Conservation (phyloP, 805 yeast genomes). For the Soucietia sequanensis region DNA sequence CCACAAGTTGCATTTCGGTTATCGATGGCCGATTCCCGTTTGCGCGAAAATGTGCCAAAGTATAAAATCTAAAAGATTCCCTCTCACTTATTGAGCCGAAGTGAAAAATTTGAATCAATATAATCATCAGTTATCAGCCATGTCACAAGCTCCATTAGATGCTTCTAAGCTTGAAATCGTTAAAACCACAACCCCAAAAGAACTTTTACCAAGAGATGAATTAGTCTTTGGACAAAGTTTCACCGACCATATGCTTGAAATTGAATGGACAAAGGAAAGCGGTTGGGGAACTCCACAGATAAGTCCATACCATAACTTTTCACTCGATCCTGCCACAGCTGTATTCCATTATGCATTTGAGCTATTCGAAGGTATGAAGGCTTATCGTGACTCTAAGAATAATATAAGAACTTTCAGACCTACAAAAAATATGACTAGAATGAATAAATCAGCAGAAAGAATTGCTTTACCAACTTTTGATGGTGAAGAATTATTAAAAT, state of each 20-base stretch:
- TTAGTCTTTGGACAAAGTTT: conserved; percentile 51
- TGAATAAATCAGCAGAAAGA: conserved; percentile 86
- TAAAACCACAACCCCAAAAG: conserved; percentile 37
- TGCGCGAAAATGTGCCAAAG: no score
- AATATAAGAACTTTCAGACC: conserved; percentile 84
- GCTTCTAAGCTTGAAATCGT: conserved; percentile 35
- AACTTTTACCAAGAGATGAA: conserved; percentile 36
- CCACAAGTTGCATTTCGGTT: no score
- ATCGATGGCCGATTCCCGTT: no score
- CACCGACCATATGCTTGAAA: conserved; percentile 85
- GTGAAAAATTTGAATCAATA: no score
- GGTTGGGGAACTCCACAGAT: conserved; percentile 94
- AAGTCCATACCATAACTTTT: conserved; percentile 75
- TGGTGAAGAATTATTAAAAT: conserved; percentile 68
- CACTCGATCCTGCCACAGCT: conserved; percentile 82
- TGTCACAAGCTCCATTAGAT: conserved; percentile 28
- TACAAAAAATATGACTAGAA: conserved; percentile 86
- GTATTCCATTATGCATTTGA: conserved; percentile 96
- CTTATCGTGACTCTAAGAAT: conserved; percentile 66
- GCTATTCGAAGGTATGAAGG: conserved; percentile 94
- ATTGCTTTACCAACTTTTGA: conserved; percentile 89
- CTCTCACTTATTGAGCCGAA: no score
- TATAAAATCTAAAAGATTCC: no score
- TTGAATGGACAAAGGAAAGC: conserved; percentile 71
- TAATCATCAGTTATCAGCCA: no score